Percentiles rank a stretch among this genome's conserved stretches.
phyloP scores from a whole-genome alignment of 805 yeast genomes.

The Barnettozyma siamensis region DNA sequence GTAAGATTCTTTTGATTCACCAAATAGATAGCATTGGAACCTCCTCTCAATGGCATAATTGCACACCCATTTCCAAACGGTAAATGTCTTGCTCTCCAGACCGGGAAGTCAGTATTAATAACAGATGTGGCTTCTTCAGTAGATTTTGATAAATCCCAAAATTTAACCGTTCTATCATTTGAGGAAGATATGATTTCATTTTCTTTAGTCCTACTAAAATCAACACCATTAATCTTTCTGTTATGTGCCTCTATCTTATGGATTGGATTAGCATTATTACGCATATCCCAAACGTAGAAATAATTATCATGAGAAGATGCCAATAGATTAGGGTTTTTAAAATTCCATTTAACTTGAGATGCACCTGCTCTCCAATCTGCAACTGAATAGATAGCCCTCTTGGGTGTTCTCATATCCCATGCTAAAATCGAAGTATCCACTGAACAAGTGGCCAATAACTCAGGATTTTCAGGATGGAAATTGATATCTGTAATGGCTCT shows the following conservation, averaged over 20 bases:
- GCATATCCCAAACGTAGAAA: conserved; percentile 80
- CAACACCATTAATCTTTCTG: conserved; percentile 87
- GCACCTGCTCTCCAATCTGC: conserved; percentile 97
- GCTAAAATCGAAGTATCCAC: conserved; percentile 81
- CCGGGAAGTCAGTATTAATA: conserved; percentile 73
- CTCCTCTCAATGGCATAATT: conserved; percentile 87
- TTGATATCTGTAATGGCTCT: conserved; percentile 95
- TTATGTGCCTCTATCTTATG: conserved; percentile 64
- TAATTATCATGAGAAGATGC: conserved; percentile 85
- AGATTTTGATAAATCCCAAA: conserved; percentile 61
- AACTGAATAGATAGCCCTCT: conserved; percentile 65
- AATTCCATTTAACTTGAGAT: conserved; percentile 92
- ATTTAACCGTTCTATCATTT: conserved; percentile 76
- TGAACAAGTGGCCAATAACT: conserved; percentile 84
- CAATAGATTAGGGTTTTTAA: conserved; percentile 62
- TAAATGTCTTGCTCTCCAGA: conserved; percentile 78
- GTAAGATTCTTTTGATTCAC: conserved; percentile 24
- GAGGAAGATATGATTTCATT: conserved; percentile 74
- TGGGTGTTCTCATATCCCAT: conserved; percentile 88
- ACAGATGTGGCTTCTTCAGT: conserved; percentile 46
- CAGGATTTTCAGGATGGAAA: conserved; percentile 85
- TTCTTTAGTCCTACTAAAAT: conserved; percentile 60
- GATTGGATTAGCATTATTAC: conserved; percentile 77
- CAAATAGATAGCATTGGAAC: conserved; percentile 44
- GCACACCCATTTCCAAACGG: conserved; percentile 90